phyloP scores from a whole-genome alignment of 257 asterid genomes.

The Cynanchum wilfordii region DNA sequence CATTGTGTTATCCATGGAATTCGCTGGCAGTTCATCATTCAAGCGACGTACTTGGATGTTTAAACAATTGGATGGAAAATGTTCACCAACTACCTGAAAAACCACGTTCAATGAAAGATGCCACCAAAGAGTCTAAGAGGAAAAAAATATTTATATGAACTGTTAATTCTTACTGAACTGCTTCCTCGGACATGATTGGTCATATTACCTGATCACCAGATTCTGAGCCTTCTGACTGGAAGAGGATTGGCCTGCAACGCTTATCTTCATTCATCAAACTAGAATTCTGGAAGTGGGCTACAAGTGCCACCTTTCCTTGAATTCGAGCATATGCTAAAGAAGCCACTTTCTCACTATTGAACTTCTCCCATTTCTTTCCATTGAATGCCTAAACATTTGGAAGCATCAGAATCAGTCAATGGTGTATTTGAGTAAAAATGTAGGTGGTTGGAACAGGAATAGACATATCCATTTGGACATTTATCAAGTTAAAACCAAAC shows the following conservation, averaged over 20 bases:
- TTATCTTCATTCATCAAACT: conserved; percentile 80
- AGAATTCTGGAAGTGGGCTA: conserved; percentile 77
- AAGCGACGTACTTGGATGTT: conserved; percentile 25
- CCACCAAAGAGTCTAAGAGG: not conserved
- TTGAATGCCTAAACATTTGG: conserved; percentile 45
- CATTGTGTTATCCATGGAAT: conserved; percentile 11
- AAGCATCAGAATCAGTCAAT: conserved; percentile 2
- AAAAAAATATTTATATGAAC: not conserved
- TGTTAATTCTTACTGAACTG: not conserved
- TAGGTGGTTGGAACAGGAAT: not conserved
- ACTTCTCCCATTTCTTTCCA: conserved; percentile 81
- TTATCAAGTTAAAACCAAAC: not conserved
- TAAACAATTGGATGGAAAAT: conserved; percentile 22
- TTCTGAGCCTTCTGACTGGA: conserved; percentile 36
- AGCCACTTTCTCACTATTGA: conserved; percentile 76
- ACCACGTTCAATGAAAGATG: not conserved
- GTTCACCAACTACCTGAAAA: conserved; percentile 26
- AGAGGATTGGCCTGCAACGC: conserved; percentile 66
- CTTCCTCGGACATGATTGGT: not conserved
- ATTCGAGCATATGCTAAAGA: conserved; percentile 77
- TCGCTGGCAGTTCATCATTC: conserved; percentile 18
- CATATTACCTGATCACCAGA: conserved; percentile 36
- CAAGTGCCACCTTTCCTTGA: conserved; percentile 65
- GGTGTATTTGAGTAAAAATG: not conserved
- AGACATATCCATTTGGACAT: not conserved